Conservation (phyloP, 495 filamentous ascomycete genomes). For the Tuber borchii region DNA sequence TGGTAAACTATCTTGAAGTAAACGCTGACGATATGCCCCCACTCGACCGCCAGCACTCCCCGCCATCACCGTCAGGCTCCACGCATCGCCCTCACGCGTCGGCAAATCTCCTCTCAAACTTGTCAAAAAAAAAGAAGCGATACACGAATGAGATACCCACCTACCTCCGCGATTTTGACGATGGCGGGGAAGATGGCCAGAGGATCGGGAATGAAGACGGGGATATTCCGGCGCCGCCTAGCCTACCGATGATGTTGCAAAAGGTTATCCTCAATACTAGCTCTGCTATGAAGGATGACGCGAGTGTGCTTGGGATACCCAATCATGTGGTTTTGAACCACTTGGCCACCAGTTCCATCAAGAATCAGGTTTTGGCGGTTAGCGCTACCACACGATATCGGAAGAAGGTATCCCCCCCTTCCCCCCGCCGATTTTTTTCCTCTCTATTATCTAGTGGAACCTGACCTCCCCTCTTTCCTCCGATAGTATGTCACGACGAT, state of each 20-base stretch:
- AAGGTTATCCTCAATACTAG: constrained; percentile 90
- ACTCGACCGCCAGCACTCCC: constrained; percentile 48
- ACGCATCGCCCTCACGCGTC: constrained; percentile 40
- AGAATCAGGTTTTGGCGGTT: constrained; percentile 89
- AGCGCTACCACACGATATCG: constrained; percentile 95
- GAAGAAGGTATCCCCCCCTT: constrained; percentile 63
- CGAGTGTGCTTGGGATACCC: constrained; percentile 88
- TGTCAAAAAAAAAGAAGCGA: constrained; percentile 40
- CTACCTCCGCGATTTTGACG: constrained; percentile 79
- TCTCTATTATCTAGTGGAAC: constrained; percentile 12
- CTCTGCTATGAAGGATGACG: constrained; percentile 91
- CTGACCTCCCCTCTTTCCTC: constrained; percentile 11
- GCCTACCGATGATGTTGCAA: constrained; percentile 80
- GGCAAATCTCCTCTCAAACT: constrained; percentile 47
- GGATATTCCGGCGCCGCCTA: constrained; percentile 73
- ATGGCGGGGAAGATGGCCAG: constrained; percentile 63
- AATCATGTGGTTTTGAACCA: constrained; percentile 97
- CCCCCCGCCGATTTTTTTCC: constrained; percentile 1
- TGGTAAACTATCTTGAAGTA: constrained; percentile 97
- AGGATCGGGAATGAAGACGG: constrained; percentile 55
- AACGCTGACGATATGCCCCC: constrained; percentile 63
- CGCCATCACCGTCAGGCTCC: constrained; percentile 40
- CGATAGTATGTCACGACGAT: constrained; percentile 90
- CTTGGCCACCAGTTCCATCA: constrained; percentile 96
- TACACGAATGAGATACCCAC: constrained; percentile 67